Evolutionary conservation across 148 eudicot species (phyloP).

Genomic region (Pouteria glomerata): DNA sequence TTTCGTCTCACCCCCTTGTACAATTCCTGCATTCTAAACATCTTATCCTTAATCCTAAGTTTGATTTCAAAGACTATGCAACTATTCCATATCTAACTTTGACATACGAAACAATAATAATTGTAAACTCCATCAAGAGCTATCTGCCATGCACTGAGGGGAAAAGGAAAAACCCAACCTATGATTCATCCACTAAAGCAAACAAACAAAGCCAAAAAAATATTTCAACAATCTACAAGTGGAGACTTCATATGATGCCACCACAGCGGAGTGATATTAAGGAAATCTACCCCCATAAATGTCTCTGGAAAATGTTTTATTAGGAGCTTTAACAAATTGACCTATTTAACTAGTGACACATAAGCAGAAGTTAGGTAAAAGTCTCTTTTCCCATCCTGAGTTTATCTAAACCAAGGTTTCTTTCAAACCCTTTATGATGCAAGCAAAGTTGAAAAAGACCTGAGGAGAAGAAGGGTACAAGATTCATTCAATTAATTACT

Average conservation of each 20-base stretch:
- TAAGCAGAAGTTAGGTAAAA: conserved; percentile 15
- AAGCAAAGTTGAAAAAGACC: conserved; percentile 5
- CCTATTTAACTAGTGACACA: neutral
- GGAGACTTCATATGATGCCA: neutral
- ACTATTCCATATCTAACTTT: neutral
- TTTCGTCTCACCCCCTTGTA: neutral
- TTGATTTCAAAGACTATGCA: neutral
- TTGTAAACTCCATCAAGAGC: neutral
- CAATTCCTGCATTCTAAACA: neutral
- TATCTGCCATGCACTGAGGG: neutral
- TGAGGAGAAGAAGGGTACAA: neutral
- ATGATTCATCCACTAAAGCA: conserved; percentile 4
- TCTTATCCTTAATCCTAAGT: conserved; percentile 1
- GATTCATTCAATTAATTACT: neutral
- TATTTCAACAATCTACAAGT: neutral
- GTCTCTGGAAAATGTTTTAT: conserved; percentile 5
- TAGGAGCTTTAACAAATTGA: conserved; percentile 6
- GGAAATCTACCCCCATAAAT: neutral
- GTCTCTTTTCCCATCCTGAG: conserved; percentile 6
- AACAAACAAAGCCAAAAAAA: neutral
- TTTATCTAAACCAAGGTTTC: neutral
- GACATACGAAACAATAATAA: neutral
- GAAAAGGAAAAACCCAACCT: neutral
- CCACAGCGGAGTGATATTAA: neutral
- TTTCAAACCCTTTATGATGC: conserved; percentile 1